Conservation (phyloP, 2,329 filamentous ascomycete genomes). For the Tolypocladium tundrense region DNA sequence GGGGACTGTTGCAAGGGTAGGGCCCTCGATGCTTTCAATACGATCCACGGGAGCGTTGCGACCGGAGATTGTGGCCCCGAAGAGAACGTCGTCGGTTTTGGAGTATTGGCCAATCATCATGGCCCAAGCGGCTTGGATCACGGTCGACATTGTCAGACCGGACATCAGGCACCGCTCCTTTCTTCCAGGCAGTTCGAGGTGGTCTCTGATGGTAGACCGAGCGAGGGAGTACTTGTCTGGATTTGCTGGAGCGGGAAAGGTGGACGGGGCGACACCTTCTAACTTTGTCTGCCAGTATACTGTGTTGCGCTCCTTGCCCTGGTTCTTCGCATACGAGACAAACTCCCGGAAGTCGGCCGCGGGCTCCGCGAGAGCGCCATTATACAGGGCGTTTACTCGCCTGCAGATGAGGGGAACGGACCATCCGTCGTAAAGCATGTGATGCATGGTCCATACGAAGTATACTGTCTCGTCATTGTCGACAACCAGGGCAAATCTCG, state of each 20-base stretch:
- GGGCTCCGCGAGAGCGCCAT: neutral
- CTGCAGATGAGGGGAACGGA: constrained; percentile 2
- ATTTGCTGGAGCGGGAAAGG: neutral
- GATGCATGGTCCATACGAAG: constrained; percentile 12
- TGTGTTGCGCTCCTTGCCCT: neutral
- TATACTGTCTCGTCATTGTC: neutral
- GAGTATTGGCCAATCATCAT: constrained; percentile 9
- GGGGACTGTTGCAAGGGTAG: constrained; percentile 17
- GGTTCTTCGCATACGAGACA: neutral
- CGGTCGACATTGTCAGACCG: constrained; percentile 7
- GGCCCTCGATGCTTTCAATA: constrained; percentile 15
- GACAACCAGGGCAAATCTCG: neutral
- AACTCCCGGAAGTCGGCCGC: constrained; percentile 2
- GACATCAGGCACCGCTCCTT: neutral
- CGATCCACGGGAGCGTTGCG: constrained; percentile 12
- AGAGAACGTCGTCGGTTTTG: constrained; percentile 10
- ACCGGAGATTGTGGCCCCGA: constrained; percentile 16
- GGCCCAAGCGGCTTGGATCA: constrained; percentile 13
- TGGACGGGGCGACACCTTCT: neutral
- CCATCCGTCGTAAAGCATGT: constrained; percentile 14
- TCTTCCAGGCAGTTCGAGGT: neutral
- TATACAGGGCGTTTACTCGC: neutral
- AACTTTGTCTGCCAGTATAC: neutral
- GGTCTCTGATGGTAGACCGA: neutral
- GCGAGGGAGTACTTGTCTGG: neutral